These are phyloP conservation scores for Asterophora lycoperdoides DNA, from an alignment of 768 basidiomycete species.

Conservation along the genomic window DNA sequence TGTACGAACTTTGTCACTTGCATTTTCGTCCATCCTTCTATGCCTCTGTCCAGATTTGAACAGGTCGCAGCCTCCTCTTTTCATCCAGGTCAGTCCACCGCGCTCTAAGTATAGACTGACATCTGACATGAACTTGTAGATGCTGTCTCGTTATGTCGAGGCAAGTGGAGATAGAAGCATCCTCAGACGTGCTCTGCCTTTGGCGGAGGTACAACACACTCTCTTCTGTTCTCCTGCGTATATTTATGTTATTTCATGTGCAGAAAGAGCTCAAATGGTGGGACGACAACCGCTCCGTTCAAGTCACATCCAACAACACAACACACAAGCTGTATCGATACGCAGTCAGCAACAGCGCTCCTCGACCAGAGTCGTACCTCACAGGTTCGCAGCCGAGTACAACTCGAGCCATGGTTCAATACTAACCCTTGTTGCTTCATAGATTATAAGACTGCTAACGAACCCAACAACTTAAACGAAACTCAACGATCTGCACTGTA, in stretches of 20 bases:
- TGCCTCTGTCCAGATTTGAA: constrained; percentile 55
- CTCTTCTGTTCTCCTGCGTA: too few relatives aligned
- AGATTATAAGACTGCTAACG: constrained; percentile 81
- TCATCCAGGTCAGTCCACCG: constrained; percentile 56
- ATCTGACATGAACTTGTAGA: constrained; percentile 38
- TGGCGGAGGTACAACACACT: constrained; percentile 58
- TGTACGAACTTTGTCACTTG: constrained; percentile 41
- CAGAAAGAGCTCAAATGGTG: constrained; percentile 85
- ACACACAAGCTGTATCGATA: constrained; percentile 70
- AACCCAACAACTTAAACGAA: constrained; percentile 59
- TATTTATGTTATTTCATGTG: not conserved
- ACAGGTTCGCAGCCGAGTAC: constrained; percentile 39
- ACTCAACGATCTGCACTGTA: constrained; percentile 63
- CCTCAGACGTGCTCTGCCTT: constrained; percentile 72
- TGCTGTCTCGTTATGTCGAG: constrained; percentile 82
- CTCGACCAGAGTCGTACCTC: constrained; percentile 82
- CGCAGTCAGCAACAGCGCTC: constrained; percentile 77
- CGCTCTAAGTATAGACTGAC: not conserved
- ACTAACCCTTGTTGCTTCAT: constrained; percentile 17
- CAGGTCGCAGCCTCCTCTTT: constrained; percentile 81
- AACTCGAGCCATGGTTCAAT: not conserved
- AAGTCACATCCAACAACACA: constrained; percentile 60
- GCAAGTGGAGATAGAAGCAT: constrained; percentile 71
- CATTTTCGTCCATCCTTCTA: not conserved
- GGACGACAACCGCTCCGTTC: constrained; percentile 64